These are phyloP conservation scores for Pterulicium gracile DNA, from an alignment of 1,284 basidiomycete genomes.

Conservation along the genomic window DNA sequence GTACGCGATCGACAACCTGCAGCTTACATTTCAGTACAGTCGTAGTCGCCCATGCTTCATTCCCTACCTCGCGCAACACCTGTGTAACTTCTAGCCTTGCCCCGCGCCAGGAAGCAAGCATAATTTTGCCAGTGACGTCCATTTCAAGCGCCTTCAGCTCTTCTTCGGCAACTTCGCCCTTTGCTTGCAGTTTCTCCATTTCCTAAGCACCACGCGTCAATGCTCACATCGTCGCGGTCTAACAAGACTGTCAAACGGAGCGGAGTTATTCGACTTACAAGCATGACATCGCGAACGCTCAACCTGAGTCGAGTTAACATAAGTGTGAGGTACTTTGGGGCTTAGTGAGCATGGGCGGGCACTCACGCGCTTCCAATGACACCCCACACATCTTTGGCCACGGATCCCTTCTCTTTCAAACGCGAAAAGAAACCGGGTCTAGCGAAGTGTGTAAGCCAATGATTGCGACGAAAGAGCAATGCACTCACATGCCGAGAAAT, in stretches of 20 bases:
- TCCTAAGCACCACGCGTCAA: too few relatives aligned
- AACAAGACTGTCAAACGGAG: conserved; percentile 9
- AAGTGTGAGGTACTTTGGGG: conserved; percentile 9
- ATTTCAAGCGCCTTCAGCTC: conserved; percentile 82
- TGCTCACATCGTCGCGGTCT: conserved; percentile 30
- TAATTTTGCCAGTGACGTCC: conserved; percentile 93
- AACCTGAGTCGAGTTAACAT: conserved; percentile 27
- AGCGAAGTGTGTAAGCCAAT: conserved; percentile 8
- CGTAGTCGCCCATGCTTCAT: too few relatives aligned
- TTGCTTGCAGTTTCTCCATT: conserved; percentile 85
- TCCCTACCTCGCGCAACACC: conserved; percentile 67
- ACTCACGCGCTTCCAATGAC: conserved; percentile 84
- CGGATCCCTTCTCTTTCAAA: conserved; percentile 88
- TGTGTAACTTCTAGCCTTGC: conserved; percentile 88
- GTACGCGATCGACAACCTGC: conserved; percentile 69
- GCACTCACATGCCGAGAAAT: conserved; percentile 76
- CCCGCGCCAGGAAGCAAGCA: conserved; percentile 92
- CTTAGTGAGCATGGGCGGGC: not conserved
- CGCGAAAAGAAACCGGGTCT: conserved; percentile 91
- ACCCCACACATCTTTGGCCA: conserved; percentile 92
- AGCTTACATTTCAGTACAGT: too few relatives aligned
- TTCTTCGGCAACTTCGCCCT: conserved; percentile 78
- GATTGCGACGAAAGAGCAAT: conserved; percentile 2
- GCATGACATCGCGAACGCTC: conserved; percentile 58
- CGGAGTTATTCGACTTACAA: conserved; percentile 12